Evolutionary conservation across 768 basidiomycete genomes (phyloP), one percentile per base, ranked within the genome.

Genomic region (Leccinum obscurum): DNA sequence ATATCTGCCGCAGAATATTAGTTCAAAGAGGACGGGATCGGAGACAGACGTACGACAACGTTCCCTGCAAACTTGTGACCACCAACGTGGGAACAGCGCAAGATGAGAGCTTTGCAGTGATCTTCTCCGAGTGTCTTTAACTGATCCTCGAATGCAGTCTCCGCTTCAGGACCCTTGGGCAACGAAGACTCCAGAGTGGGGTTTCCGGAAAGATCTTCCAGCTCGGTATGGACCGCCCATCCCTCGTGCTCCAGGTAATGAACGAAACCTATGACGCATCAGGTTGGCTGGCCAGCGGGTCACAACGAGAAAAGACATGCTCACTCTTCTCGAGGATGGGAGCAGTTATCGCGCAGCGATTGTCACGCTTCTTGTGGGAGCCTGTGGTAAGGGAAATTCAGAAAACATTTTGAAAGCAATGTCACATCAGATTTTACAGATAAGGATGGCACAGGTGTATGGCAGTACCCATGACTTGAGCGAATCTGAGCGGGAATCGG

Each of bases 41-140:
- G 17, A 57, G 22, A 6, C 56, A 53, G 41, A 85, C 93, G 67
- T 71, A 94, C 94, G 61, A 93, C 87, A 66, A 91, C 88, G 68
- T 95, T 95, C 44, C 95, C 95, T 39, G 93, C 89, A 70, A 89
- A 98, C 67, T 89, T 89, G 78, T 98, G 96, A 3, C 95, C 95
- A 22, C 96, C 95, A 48, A 95, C 80, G 77, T 99, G 96, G 28
- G 93, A 95, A 57, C 87, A 89, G 68, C 83, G 86, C 68, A 98
- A 77, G 60, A 99, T 88, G 51, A 97, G 88, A 4, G 87, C 94
- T 52, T 85, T 85, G 59, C 28, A 30, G 28, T 86, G 87, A 24
- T 83, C 78, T 35, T 75, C 73, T 17, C 77, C 76, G n/a, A 84
- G 82, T 39, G 78, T 65, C 75, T 80, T 69, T 61, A 83, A 71